Evolutionary conservation across 306 rosid species (phyloP).

Genomic region (Hylodesmum podocarpum): DNA sequence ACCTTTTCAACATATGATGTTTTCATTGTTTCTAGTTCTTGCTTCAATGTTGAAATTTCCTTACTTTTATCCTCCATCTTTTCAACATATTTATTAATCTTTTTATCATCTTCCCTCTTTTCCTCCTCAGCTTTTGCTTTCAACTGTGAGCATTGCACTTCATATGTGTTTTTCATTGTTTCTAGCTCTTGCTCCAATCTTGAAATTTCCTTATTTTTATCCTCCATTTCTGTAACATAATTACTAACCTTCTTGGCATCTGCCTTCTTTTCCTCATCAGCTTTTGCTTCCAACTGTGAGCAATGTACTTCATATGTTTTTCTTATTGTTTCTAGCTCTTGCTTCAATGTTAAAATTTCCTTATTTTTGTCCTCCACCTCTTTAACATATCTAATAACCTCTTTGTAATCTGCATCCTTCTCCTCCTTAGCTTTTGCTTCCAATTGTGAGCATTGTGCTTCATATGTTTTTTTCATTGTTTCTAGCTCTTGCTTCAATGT

Average conservation of each 20-base stretch:
- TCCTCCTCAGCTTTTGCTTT: too few relatives aligned
- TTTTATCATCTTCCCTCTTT: too few relatives aligned
- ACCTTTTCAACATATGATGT: slow-evolving; percentile 50
- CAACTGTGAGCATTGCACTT: too few relatives aligned
- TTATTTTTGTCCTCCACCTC: slow-evolving; percentile 22
- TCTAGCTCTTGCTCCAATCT: slow-evolving; percentile 58
- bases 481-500: slow-evolving; percentile 58
- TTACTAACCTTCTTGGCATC: slow-evolving; percentile 32
- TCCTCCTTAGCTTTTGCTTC: slow-evolving; percentile 51
- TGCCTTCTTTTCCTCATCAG: slow-evolving; percentile 10
- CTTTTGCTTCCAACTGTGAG: slow-evolving; percentile 45
- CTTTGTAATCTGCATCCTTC: neutral
- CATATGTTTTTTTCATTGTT: slow-evolving; percentile 41
- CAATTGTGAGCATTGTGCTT: slow-evolving; percentile 40
- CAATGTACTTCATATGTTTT: slow-evolving; percentile 33
- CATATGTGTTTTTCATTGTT: slow-evolving; percentile 41
- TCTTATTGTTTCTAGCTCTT: too few relatives aligned
- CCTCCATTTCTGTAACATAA: slow-evolving; percentile 53
- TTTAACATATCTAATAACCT: neutral
- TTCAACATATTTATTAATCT: neutral
- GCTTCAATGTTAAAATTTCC: too few relatives aligned
- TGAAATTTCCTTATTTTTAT: slow-evolving; percentile 40
- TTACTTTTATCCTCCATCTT: slow-evolving; percentile 13
- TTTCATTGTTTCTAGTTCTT: too few relatives aligned
- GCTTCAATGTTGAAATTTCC: too few relatives aligned